A percentile compares a stretch with the other conserved stretches of the same genome.
phyloP scores from a whole-genome alignment of 306 rosid genomes.

The Lathyrus aphaca region DNA sequence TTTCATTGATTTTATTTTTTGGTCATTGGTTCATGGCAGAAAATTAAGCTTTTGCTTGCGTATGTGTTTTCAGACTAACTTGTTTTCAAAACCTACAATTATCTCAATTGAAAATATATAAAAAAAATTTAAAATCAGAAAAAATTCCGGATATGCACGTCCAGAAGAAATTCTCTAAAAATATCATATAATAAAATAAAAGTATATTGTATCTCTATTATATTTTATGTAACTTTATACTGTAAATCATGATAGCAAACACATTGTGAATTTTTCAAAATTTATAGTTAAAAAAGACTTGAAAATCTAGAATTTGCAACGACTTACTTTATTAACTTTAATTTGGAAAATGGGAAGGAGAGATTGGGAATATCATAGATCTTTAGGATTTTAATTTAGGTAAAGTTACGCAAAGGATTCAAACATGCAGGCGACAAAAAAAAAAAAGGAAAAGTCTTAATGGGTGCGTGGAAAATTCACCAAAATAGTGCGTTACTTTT shows the following conservation, averaged over 20 bases:
- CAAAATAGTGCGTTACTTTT: slow-evolving; percentile 6
- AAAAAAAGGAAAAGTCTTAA: slow-evolving; percentile 17
- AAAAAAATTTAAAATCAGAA: no score
- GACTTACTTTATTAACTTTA: neutral
- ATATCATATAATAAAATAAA: no score
- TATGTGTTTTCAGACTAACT: neutral
- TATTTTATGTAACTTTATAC: no score
- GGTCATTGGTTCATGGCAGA: neutral
- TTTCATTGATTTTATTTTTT: neutral
- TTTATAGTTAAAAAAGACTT: no score
- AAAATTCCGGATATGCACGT: no score
- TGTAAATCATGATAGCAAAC: no score
- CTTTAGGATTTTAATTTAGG: neutral
- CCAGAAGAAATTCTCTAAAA: no score
- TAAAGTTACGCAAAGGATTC: slow-evolving; percentile 26
- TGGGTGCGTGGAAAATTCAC: slow-evolving; percentile 23
- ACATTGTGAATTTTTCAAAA: no score
- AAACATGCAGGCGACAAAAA: slow-evolving; percentile 27
- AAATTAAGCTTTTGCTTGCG: slow-evolving; percentile 17
- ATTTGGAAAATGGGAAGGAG: slow-evolving; percentile 12
- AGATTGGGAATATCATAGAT: neutral
- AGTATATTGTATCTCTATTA: no score
- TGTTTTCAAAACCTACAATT: neutral
- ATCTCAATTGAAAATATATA: no score
- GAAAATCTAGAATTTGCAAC: no score